These are phyloP conservation scores for Pseudogymnoascus destructans DNA, from an alignment of 2,329 filamentous ascomycete species.

Conservation along the genomic window DNA sequence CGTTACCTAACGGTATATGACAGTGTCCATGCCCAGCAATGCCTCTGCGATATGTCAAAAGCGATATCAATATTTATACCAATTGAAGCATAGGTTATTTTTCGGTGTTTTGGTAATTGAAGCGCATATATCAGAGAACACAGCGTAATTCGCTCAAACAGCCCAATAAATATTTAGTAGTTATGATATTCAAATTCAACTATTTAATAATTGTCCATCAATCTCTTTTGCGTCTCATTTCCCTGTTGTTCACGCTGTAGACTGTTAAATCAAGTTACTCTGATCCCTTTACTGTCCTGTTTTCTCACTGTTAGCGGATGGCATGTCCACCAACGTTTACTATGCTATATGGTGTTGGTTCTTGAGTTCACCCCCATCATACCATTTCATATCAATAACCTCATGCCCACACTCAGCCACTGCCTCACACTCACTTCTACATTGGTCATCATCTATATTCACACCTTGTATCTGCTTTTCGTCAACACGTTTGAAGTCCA, in stretches of 20 bases:
- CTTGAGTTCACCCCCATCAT: neutral
- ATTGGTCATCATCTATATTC: neutral
- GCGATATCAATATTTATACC: neutral
- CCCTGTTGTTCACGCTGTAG: neutral
- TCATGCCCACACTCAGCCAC: neutral
- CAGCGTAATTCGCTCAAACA: neutral
- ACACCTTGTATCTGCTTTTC: neutral
- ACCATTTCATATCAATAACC: slow-evolving; percentile 3
- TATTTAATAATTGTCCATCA: neutral
- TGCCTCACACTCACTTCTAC: neutral
- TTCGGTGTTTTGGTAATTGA: neutral
- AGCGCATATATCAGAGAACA: neutral
- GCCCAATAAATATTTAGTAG: neutral
- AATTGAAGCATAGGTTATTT: neutral
- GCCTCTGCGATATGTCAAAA: neutral
- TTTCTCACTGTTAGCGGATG: neutral
- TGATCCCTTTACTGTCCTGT: neutral
- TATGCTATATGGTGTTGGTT: neutral
- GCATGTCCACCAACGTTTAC: neutral
- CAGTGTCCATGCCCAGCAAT: neutral
- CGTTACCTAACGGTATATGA: neutral
- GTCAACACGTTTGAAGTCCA: neutral
- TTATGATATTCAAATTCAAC: neutral
- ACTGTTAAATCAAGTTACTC: neutral
- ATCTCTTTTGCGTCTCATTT: neutral